Base-by-base conservation (phyloP, 2,329 filamentous ascomycete genomes). In the Colletotrichum filicis region DNA sequence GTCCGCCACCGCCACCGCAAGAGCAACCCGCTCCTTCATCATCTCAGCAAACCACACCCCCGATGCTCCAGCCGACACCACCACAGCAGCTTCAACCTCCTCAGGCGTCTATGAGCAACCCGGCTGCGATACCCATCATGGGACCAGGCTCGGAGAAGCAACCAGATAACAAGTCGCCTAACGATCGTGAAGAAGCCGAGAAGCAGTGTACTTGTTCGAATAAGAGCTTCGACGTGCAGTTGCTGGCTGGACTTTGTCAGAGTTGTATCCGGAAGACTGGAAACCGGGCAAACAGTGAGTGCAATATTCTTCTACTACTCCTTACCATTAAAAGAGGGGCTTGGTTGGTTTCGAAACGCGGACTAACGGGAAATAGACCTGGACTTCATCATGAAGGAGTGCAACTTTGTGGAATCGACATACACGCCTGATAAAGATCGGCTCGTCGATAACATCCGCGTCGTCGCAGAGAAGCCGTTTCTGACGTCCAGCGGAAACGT, bases 221-320 rank as follows among this genome's bases (percentile, higher is more conserved):
- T 64, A 75, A 77, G 66, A 85, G 83, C 74, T 85, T 85, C 64
- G 78, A 85, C 58, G 83, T 85, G 14, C 77, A 80, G 42, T 74
- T 77, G 49, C 74, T 85, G n/a, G 80, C 82, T 6, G 82, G 78
- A 1, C 75, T 84, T 9, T 85, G 83, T 53, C 78, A 83, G 22
- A 82, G 82, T 65, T 85, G 83, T 70, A 82, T 85, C 46, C 66
- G 75, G 5, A 75, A 79, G 70, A 76, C 79, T 22, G 79, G 79
- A 0, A 73, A 82, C 68, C 66, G 74, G 28, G 76, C 79, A 12
- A 82, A 79, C 35, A 80, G 83, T 83, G 74, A 76, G 82, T 77
- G 8, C 46, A 28, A 12, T 55, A 12, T 9, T 61, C n/a, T 57
- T 35, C 32, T 9, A 19, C 12, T 59, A n/a, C 8, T 32, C 30